Percentiles rank a stretch among this genome's conserved stretches.
Conservation (phyloP, 495 filamentous ascomycete species). For the Chaetomium cochliodes region DNA sequence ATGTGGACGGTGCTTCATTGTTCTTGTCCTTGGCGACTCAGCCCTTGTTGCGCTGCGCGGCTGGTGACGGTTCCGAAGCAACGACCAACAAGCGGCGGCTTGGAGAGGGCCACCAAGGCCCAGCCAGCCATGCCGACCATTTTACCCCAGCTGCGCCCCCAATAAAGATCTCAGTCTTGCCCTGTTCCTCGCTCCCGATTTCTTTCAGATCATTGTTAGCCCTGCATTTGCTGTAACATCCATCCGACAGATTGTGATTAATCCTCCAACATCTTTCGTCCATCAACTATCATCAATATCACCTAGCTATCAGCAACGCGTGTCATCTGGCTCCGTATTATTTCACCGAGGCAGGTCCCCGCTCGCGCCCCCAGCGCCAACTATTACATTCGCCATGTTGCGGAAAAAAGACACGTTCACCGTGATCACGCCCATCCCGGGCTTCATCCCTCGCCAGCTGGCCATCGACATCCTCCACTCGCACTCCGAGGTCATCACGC, state of each 20-base stretch:
- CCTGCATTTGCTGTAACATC: background rate
- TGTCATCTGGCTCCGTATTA: background rate
- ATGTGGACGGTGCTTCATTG: background rate
- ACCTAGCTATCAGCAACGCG: background rate
- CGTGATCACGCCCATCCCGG: constrained; percentile 49
- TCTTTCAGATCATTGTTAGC: constrained; percentile 11
- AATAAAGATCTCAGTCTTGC: constrained; percentile 13
- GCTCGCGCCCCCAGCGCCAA: background rate
- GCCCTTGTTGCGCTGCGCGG: background rate
- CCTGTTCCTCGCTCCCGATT: background rate
- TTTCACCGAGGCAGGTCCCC: background rate
- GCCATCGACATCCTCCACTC: constrained; percentile 49
- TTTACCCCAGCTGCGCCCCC: constrained; percentile 8
- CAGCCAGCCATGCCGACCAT: background rate
- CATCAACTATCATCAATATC: background rate
- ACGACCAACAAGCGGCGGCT: background rate
- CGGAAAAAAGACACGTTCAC: constrained; percentile 52
- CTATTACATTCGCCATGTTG: constrained; percentile 36
- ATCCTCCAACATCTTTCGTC: background rate
- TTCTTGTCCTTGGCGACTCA: constrained; percentile 6
- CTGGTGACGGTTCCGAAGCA: constrained; percentile 2
- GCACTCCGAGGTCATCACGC: constrained; percentile 69
- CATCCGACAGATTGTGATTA: background rate
- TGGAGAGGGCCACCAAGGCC: background rate
- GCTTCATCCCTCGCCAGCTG: constrained; percentile 49